Base-by-base conservation (phyloP, 306 rosid species). In the Urtica urens region DNA sequence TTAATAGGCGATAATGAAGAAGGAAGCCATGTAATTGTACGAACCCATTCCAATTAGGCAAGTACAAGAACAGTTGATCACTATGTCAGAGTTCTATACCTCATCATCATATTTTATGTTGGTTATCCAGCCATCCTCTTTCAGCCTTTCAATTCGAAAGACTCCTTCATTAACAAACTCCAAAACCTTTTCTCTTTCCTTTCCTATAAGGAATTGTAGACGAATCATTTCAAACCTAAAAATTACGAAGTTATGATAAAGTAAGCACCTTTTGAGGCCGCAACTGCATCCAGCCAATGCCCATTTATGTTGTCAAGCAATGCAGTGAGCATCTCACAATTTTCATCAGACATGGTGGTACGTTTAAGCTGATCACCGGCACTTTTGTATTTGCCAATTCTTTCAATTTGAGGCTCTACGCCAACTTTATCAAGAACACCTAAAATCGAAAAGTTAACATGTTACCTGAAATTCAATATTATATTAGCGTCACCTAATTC, bases 321-420 rank as follows among this genome's bases (percentile, higher is more conserved):
- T 22, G 85, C 60, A 23, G 80, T 81, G 70, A 90, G 57, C 99
- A 85, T 79, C 80, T 79, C 99, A 55, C 81, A 77, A 26, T 75
- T 78, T 63, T 79, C 94, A 50, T 81, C 75, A 30, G 95, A 71
- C 75, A 90, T 79, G 30, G 77, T 69, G 58, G 53, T 90, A 42
- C 90, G 74, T 18, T 71, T 65, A 31, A 90, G 93, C 53, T 77
- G 94, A 76, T 90, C 99, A 33, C 92, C 99, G 4, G 88, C 76
- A 59, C 95, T 88, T 79, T 90, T 84, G 70, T 81, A 90, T 63
- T 85, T 90, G 42, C 99, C 99, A 66, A 90, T 71, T 77, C 83
- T 81, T 60, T 75, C 87, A 43, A 90, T 80, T 60, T 85, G 81
- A 48, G 99, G 99, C 67, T 81, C 95, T 62, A 90, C 68, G 62